Evolutionary conservation across 2,329 filamentous ascomycete species (phyloP), one percentile per base, ranked within the genome.

Genomic region (Cryoendolithus antarcticus): DNA sequence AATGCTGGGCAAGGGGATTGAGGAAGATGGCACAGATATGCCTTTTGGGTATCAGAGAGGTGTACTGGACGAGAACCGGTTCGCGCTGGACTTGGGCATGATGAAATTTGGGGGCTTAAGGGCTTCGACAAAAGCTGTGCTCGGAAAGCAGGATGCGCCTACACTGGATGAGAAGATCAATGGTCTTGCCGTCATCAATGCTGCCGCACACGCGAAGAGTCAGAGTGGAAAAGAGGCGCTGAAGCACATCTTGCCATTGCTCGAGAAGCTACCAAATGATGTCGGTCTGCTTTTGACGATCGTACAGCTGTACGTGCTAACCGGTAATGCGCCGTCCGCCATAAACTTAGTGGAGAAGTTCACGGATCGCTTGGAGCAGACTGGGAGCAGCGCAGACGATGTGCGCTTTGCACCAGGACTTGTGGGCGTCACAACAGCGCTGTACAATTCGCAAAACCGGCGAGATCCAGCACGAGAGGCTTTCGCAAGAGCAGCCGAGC

Each of bases 331-430:
- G 21, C 79, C 73, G 24, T 77, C 81, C 3, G 89, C 89, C 4
- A 74, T 86, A 29, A 67, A 71, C n/a, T 67, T 85, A 4, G 67
- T 95, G 2, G 82, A 93, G 55, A 66, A 73, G 1, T 88, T 91
- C 55, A 72, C 94, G 40, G 72, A 72, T 45, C 73, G 73, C 7
- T 69, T 94, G 1, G 83, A 89, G 50, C 62, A 74, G 35, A 75
- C 74, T 3, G 68, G 60, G 4, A 64, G 66, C 1, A 67, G 72
- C 10, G 70, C 80, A 42, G 15, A 19, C 15, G 77, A 86, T 49
- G 74, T 82, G 19, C 80, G 88, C 8, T 91, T 80, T 58, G 80
- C 85, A 15, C 89, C 91, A 0, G 89, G 89, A 2, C 68, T 98
- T 1, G 73, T 96, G 21, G 86, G 84, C 1, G 69, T 89, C 2